Base-by-base conservation (phyloP, 345 rosid genomes). In the Melaleuca quinquenervia region DNA sequence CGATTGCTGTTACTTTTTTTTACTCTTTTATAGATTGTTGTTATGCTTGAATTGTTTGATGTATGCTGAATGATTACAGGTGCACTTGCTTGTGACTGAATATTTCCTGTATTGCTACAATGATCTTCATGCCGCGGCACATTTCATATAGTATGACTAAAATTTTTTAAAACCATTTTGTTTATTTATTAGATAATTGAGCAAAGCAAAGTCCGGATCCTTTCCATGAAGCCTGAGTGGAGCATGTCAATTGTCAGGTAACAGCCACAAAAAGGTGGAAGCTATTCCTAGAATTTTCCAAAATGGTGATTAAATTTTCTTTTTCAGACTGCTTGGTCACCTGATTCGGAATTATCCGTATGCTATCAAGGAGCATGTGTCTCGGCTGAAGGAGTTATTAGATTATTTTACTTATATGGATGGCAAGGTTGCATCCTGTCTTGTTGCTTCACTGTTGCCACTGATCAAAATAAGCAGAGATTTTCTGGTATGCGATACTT, bases 351-450 rank as follows among this genome's bases (percentile, higher is more conserved):
- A 89, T 89, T 91, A 92, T 90, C 93, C 96, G 82, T 91, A 89
- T 87, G 90, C 90, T 6, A 89, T 96, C 94, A 56, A 92, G 92
- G 98, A 95, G 87, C 93, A 90, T 88, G 89, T 93, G 78, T 87
- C 95, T 44, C 95, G 93, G 82, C 89, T 95, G 90, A 96, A 96
- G 91, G 98, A 96, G 87, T 89, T 96, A 88, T 84, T 96, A 90
- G 98, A 96, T 91, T 95, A 95, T 88, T 95, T 95, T 91, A 89
- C 94, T 88, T 92, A 91, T 88, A 93, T 93, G 93, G 54, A 93
- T 87, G 92, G 93, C 75, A 91, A 89, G 86, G 91, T 94, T 83
- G 93, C 98, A 84, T 85, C 94, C 88, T 84, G 29, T 88, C 93
- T 95, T 85, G 93, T 95, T 86, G 84, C 90, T 89, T 90, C 95